Conservation (phyloP, 2,329 filamentous ascomycete genomes). For the Juglanconis oblonga region DNA sequence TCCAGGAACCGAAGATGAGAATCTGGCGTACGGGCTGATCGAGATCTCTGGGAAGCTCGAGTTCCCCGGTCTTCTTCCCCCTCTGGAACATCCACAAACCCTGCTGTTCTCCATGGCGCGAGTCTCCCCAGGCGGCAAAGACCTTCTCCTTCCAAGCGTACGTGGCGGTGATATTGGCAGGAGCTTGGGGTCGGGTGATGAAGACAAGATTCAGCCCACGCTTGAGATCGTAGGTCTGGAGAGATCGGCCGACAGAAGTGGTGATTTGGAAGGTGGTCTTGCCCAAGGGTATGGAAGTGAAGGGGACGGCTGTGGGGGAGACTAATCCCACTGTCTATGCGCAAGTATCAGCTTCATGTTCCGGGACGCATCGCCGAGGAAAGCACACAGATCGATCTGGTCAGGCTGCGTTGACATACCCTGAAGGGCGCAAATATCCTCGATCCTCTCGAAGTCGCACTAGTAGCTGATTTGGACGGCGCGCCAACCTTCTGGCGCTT, state of each 20-base stretch:
- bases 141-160: constrained; percentile 83
- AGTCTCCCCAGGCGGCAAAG: constrained; percentile 84
- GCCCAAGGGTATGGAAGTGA: constrained; percentile 82
- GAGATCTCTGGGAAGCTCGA: constrained; percentile 65
- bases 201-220: constrained; percentile 90
- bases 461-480: constrained; percentile 33
- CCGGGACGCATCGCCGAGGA: background rate
- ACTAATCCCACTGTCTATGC: constrained; percentile 87
- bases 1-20: constrained; percentile 85
- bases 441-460: constrained; percentile 52
- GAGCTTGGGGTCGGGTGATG: constrained; percentile 86
- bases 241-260: constrained; percentile 82
- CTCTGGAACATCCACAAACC: constrained; percentile 92
- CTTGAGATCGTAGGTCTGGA: constrained; percentile 95
- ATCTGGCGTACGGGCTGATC: constrained; percentile 73
- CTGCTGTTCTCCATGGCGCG: constrained; percentile 46
- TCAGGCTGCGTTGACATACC: constrained; percentile 50
- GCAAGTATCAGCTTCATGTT: constrained; percentile 1
- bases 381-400: background rate
- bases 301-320: constrained; percentile 85
- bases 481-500: constrained; percentile 73
- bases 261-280: constrained; percentile 98
- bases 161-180: constrained; percentile 80
- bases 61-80: constrained; percentile 76
- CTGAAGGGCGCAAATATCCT: constrained; percentile 91